Evolutionary conservation across 106 monocot species (phyloP).

Genomic region (Gastrodia elata): DNA sequence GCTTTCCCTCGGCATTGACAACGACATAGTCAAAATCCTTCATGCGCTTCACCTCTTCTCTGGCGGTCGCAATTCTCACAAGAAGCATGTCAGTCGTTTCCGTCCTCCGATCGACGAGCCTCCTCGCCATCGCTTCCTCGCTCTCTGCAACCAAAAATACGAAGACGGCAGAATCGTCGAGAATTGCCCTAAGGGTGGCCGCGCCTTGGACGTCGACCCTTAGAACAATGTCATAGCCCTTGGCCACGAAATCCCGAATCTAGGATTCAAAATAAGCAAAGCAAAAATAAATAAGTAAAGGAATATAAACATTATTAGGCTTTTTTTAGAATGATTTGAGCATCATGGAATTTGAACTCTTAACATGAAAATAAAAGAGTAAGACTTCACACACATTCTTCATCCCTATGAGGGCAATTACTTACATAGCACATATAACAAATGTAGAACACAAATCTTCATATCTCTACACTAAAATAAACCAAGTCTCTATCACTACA

Average conservation of each 20-base stretch:
- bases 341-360: no score
- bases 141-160: constrained; percentile 90
- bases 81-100: constrained; percentile 90
- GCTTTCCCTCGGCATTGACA: constrained; percentile 82
- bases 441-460: no score
- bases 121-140: constrained; percentile 74
- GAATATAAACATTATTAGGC: no score
- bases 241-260: constrained; percentile 93
- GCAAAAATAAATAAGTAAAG: no score
- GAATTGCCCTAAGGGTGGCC: constrained; percentile 70
- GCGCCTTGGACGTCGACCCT: constrained; percentile 98
- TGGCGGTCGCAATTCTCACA: constrained; percentile 83
- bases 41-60: constrained; percentile 73
- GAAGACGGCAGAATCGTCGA: constrained; percentile 79
- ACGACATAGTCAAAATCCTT: constrained; percentile 79
- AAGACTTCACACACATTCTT: no score
- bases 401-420: no score
- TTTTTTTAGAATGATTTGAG: no score
- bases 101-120: constrained; percentile 71
- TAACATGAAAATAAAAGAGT: no score
- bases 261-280: constrained; percentile 6
- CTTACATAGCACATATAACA: no score
- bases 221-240: constrained; percentile 83
- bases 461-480: no score
- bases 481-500: no score